Conservation (phyloP, 2,329 filamentous ascomycete genomes). For the Cladosporium colombiae region DNA sequence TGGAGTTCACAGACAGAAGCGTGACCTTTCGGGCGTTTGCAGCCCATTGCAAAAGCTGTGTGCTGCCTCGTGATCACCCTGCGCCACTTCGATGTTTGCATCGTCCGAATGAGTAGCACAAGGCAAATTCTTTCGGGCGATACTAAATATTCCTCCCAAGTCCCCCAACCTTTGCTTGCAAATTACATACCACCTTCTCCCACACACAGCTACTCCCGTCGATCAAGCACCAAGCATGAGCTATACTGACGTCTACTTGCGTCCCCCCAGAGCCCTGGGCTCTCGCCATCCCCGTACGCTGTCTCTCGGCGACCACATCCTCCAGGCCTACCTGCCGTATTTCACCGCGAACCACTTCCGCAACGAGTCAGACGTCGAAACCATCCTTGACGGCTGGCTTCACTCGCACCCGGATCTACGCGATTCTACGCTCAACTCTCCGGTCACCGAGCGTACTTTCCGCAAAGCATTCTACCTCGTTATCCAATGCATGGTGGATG, state of each 20-base stretch:
- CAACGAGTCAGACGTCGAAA: constrained; percentile 10
- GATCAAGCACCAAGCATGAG: not conserved
- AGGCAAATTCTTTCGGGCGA: not conserved
- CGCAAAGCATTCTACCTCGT: constrained; percentile 7
- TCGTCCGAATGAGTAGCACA: not conserved
- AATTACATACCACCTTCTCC: not conserved
- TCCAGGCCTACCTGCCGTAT: constrained; percentile 10
- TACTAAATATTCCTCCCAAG: not conserved
- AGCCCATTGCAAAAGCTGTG: not conserved
- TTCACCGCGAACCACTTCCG: constrained; percentile 13
- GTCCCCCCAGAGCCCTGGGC: not conserved
- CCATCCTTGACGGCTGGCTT: constrained; percentile 13
- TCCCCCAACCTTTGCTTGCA: not conserved
- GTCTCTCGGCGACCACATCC: constrained; percentile 10
- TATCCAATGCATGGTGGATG: not conserved
- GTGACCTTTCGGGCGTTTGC: not conserved
- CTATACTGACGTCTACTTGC: not conserved
- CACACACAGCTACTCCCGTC: not conserved
- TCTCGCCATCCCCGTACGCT: not conserved
- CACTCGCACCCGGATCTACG: constrained; percentile 5
- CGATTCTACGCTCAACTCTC: not conserved
- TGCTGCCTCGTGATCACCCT: constrained; percentile 10
- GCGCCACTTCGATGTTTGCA: constrained; percentile 10
- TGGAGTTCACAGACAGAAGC: not conserved
- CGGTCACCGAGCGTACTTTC: constrained; percentile 1